Conservation (phyloP, 192 early-diverging fungal genomes). For the Obelidium mucronatum region DNA sequence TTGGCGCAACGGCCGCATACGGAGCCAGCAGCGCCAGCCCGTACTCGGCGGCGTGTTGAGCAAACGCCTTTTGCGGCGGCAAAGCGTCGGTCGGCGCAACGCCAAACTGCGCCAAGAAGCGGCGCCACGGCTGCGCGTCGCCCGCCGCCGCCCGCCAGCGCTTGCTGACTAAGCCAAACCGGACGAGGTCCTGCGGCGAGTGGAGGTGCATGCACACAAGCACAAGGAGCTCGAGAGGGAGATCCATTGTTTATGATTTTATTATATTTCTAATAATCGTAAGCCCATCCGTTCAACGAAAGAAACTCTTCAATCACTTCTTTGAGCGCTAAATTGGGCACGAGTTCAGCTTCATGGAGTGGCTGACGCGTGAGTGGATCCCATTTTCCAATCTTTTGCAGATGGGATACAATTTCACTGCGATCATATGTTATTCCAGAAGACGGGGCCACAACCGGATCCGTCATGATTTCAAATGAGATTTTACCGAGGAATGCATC, state of each 20-base stretch:
- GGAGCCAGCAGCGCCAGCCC: no score
- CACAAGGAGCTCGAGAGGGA: not conserved
- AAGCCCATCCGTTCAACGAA: constrained; percentile 37
- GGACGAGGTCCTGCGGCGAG: not conserved
- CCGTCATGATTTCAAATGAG: constrained; percentile 84
- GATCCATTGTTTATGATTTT: not conserved
- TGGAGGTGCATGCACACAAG: not conserved
- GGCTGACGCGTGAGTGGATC: constrained; percentile 78
- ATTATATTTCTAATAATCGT: constrained; percentile 27
- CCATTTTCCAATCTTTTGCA: constrained; percentile 80
- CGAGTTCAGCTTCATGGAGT: constrained; percentile 69
- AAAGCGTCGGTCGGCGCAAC: not conserved
- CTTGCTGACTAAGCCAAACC: not conserved
- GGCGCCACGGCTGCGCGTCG: constrained; percentile 11
- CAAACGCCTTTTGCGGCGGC: not conserved
- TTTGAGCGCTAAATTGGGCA: constrained; percentile 79
- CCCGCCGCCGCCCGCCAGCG: not conserved
- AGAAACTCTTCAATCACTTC: constrained; percentile 48
- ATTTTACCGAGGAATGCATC: constrained; percentile 75
- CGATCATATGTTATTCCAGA: constrained; percentile 72
- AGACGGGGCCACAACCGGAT: constrained; percentile 66
- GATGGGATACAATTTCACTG: constrained; percentile 73
- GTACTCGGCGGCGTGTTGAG: no score
- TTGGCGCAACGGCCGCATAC: not conserved
- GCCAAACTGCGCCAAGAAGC: not conserved